Percentiles rank a stretch among this genome's conserved stretches.
phyloP scores from a whole-genome alignment of 257 asterid genomes.

The Solanum microdontum region DNA sequence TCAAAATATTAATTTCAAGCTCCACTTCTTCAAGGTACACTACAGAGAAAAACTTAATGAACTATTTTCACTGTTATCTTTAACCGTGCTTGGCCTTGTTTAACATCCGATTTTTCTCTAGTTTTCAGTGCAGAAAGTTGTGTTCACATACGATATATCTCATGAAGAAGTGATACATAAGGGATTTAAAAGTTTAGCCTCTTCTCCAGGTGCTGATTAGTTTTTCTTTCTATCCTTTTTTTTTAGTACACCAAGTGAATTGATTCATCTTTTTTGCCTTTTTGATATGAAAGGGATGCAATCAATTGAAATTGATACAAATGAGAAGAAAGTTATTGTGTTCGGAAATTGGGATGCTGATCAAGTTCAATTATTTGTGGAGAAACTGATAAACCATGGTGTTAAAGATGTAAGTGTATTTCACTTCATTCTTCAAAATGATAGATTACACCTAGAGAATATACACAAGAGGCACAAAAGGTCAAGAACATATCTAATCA shows the following conservation, averaged over 20 bases:
- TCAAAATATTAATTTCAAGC: neutral
- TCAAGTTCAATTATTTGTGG: neutral
- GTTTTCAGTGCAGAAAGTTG: neutral
- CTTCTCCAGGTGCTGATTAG: neutral
- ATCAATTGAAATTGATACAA: fast-evolving
- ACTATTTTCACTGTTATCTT: neutral
- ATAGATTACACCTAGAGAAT: too few species aligned
- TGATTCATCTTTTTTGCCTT: neutral
- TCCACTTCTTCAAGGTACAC: neutral
- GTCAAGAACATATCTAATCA: too few species aligned
- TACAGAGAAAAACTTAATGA: neutral
- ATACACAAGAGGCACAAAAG: too few species aligned
- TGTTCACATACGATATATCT: too few species aligned
- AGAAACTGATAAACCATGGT: too few species aligned
- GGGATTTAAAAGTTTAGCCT: fast-evolving
- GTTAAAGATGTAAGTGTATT: too few species aligned
- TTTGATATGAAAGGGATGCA: neutral
- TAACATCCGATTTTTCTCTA: neutral
- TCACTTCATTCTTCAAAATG: too few species aligned
- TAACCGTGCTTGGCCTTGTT: too few species aligned
- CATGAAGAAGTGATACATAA: fast-evolving
- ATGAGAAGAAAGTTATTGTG: neutral
- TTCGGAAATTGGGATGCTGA: neutral
- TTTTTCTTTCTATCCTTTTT: too few species aligned
- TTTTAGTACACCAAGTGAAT: too few species aligned